Conservation (phyloP, 352 stramenopile species). For the Pythium periplocum region DNA sequence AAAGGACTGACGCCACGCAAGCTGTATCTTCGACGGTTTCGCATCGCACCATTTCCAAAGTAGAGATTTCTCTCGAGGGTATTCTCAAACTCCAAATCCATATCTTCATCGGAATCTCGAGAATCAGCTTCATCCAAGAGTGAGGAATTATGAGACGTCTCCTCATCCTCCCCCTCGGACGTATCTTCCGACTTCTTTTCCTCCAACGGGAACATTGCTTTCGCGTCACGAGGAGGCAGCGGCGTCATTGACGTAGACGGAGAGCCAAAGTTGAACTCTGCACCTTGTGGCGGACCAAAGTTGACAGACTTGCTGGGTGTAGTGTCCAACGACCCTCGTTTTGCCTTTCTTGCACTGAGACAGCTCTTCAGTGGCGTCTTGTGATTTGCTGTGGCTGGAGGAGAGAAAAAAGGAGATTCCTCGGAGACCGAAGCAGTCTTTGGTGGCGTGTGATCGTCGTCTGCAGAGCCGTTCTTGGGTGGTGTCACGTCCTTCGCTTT, state of each 20-base stretch:
- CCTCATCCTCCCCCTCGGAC: slow-evolving; percentile 43
- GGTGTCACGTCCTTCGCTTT: not conserved
- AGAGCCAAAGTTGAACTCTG: slow-evolving; percentile 75
- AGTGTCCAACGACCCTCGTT: slow-evolving; percentile 15
- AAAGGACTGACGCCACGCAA: slow-evolving; percentile 71
- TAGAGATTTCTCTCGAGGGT: slow-evolving; percentile 3
- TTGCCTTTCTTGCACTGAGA: slow-evolving; percentile 65
- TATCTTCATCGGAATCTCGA: slow-evolving; percentile 20
- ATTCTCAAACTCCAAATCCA: not conserved
- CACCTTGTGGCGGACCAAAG: slow-evolving; percentile 72
- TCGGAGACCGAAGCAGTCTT: slow-evolving; percentile 1
- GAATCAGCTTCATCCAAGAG: slow-evolving; percentile 76
- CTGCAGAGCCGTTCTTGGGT: not conserved
- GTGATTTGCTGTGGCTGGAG: slow-evolving; percentile 10
- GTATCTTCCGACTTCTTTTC: slow-evolving; percentile 17
- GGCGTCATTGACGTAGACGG: slow-evolving; percentile 86
- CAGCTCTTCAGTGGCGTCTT: slow-evolving; percentile 66
- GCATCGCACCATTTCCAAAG: slow-evolving; percentile 7
- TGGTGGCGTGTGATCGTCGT: slow-evolving; percentile 1
- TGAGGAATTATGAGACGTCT: slow-evolving; percentile 81
- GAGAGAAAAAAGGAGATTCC: slow-evolving; percentile 6
- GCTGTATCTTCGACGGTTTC: slow-evolving; percentile 48
- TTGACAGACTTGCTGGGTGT: slow-evolving; percentile 82
- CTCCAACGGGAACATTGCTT: slow-evolving; percentile 61
- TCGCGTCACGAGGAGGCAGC: slow-evolving; percentile 55